Evolutionary conservation across 1,284 basidiomycete genomes (phyloP), one percentile per base, ranked within the genome.

Genomic region (Volvariella volvacea): DNA sequence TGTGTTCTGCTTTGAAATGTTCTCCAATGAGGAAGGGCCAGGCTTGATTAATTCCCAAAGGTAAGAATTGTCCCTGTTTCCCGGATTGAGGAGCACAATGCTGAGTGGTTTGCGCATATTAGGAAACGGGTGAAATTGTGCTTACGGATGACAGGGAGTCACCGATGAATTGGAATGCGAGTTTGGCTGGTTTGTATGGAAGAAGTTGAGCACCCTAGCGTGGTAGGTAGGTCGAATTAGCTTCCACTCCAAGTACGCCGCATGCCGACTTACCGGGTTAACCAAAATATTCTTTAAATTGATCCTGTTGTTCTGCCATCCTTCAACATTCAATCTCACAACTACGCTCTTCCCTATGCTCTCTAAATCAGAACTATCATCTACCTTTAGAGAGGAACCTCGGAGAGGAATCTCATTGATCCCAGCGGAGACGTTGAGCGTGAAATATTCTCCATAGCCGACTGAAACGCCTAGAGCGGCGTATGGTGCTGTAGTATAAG

Each of bases 221-320:
- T n/a, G n/a, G 45, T 4, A 12, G 15, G 21, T 2, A n/a, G 31
- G 3, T 2, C 25, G 30, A 20, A 17, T 4, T n/a, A 34, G 30
- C 20, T 12, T 25, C 25, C 14, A 42, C 3, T 34, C 3, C 16
- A 17, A 33, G n/a, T n/a, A n/a, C n/a, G n/a, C n/a, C n/a, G n/a
- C n/a, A 36, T 28, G 16, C 33, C 32, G 3, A 54, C 64, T 10
- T 48, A 78, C 75, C 43, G 55, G 36, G 50, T 79, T 78, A 6
- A 78, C 44, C 2, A 52, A 54, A 36, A 80, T 62, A 28, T 60
- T 65, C 51, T 76, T 66, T 2, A 80, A 58, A 51, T 79, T 68
- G 42, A 79, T 67, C 4, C 74, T 65, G 55, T 79, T 80, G 50
- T 78, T 68, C 57, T 78, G 73, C 74, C 76, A 80, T 14, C 75